phyloP scores from a whole-genome alignment of 169 alveolate genomes.

The Amoebophrya sp. region DNA sequence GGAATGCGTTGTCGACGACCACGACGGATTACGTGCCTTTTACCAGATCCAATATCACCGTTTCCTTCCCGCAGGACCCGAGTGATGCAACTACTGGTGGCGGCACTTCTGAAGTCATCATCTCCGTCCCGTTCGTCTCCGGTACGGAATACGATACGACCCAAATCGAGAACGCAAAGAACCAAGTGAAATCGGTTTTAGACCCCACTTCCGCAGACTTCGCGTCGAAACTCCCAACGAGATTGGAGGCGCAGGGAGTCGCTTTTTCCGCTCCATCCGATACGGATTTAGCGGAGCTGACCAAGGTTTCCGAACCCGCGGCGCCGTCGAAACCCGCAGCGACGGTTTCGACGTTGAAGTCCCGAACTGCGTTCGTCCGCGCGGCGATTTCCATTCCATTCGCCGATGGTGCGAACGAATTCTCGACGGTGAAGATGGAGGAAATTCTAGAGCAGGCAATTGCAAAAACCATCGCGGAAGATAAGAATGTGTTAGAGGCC shows the following conservation, averaged over 20 bases:
- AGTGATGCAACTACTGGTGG: not conserved
- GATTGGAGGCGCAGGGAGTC: not conserved
- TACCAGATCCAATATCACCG: not conserved
- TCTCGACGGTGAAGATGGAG: not conserved
- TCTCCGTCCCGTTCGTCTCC: not conserved
- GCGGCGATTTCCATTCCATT: not conserved
- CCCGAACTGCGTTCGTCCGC: not conserved
- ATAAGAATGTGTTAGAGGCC: not conserved
- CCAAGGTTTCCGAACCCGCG: not conserved
- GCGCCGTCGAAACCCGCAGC: not conserved
- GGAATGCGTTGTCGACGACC: not conserved
- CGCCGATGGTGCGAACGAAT: not conserved
- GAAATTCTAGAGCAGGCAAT: not conserved
- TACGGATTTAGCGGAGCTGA: not conserved
- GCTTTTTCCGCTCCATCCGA: not conserved
- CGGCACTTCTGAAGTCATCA: not conserved
- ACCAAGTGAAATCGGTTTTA: not conserved
- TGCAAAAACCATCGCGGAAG: not conserved
- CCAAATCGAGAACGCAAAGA: not conserved
- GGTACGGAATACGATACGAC: not conserved
- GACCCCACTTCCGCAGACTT: not conserved
- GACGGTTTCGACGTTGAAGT: not conserved
- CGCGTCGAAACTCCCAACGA: not conserved
- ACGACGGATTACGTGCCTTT: not conserved
- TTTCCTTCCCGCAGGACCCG: not conserved